These are phyloP conservation scores for Trapa incisa DNA, from an alignment of 345 rosid species.

Conservation along the genomic window DNA sequence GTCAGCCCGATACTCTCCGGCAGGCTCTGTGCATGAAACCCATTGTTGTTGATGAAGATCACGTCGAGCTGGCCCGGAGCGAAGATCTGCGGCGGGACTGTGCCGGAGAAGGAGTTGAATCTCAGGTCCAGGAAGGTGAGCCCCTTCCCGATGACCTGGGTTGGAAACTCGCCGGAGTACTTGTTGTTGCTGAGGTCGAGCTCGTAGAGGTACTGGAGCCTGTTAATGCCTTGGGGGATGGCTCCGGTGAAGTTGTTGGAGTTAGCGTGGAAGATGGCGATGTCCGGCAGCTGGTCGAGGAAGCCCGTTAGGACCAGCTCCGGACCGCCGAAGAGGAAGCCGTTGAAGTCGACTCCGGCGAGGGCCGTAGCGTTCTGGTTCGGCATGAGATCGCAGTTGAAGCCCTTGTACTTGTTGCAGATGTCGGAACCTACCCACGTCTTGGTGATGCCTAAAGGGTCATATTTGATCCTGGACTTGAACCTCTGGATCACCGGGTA, in stretches of 20 bases:
- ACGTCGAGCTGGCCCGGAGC: slow-evolving; percentile 32
- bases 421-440: slow-evolving; percentile 17
- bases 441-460: background rate
- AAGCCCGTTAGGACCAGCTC: slow-evolving; percentile 11
- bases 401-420: slow-evolving; percentile 28
- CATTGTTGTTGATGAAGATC: slow-evolving; percentile 63
- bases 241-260: slow-evolving; percentile 25
- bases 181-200: slow-evolving; percentile 62
- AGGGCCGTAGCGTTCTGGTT: slow-evolving; percentile 9
- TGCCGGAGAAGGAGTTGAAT: slow-evolving; percentile 52
- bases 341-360: slow-evolving; percentile 36
- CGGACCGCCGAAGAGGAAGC: slow-evolving; percentile 12
- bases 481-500: slow-evolving; percentile 16
- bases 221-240: slow-evolving; percentile 3
- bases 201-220: slow-evolving; percentile 10
- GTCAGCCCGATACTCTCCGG: slow-evolving; percentile 38
- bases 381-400: slow-evolving; percentile 19
- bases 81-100: slow-evolving; percentile 53
- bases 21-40: slow-evolving; percentile 28
- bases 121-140: slow-evolving; percentile 40
- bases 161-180: slow-evolving; percentile 40
- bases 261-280: slow-evolving; percentile 44
- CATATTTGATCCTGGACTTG: background rate
- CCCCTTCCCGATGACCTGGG: slow-evolving; percentile 14
- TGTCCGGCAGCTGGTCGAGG: slow-evolving; percentile 19